Base-by-base conservation (phyloP, 768 basidiomycete species). In the Lactarius hengduanensis region DNA sequence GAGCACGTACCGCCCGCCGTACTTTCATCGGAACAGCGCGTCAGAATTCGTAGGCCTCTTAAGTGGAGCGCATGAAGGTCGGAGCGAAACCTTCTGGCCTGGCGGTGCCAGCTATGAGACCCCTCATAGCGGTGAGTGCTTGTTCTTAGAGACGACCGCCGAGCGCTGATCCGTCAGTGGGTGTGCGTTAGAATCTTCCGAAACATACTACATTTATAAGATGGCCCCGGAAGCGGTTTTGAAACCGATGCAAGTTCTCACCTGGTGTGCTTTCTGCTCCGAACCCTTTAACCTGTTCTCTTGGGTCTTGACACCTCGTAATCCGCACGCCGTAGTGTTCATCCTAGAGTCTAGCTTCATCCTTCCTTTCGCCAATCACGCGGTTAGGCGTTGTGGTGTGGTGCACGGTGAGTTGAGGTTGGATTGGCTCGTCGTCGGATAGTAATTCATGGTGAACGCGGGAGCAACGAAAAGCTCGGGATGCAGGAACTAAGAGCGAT, bases 41-140 rank as follows among this genome's bases (percentile, higher is more conserved):
- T 83, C 82, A 0, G 87, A 88, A 74, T 84, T 88, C 68, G 84
- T 88, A 81, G 88, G 86, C 2, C 75, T 87, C 40, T 73, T 89
- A 43, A 84, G 83, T 69, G 86, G 86, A 20, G 77, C 75, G 0
- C 87, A 88, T 72, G 86, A 82, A 36, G 87, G 87, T 5, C 80
- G 86, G 26, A 84, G 82, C 66, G 86, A 87, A 65, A 81, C 76
- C 18, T 89, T 88, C 78, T 75, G 79, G 62, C 86, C 86, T 26
- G 86, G 86, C 56, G 84, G 83, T 15, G 80, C 83, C 47, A 86
- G 84, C 69, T 87, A 81, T 70, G 85, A 40, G 38, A 40, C 4
- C 66, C 86, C 86, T 9, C 86, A 87, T 66, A 86, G 86, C 71
- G 84, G 84, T 84, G 67, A 13, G 79, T 70, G 11, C 36, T 34